A percentile compares a stretch with the other conserved stretches of the same genome.
phyloP scores from a whole-genome alignment of 352 stramenopile genomes.

The Blastocystis sp. region DNA sequence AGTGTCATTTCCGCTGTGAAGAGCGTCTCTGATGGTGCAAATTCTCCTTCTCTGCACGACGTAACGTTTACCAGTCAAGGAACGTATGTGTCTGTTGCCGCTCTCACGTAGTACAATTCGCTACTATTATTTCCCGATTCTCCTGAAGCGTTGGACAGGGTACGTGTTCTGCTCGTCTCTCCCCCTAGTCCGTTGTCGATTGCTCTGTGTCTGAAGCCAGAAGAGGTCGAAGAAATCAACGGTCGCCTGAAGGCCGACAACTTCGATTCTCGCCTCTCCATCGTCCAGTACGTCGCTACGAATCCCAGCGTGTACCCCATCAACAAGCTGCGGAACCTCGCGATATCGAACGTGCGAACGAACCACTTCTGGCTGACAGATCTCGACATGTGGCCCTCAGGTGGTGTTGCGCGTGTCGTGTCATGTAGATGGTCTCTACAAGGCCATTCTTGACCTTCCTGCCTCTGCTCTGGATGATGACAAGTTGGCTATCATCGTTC shows the following conservation, averaged over 20 bases:
- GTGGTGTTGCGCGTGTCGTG: neutral
- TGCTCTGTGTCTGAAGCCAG: neutral
- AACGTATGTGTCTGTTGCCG: neutral
- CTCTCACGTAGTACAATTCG: neutral
- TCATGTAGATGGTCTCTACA: constrained; percentile 46
- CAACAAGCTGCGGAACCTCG: constrained; percentile 51
- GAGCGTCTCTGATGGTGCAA: neutral
- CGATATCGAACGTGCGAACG: constrained; percentile 33
- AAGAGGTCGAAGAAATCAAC: neutral
- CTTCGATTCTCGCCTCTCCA: neutral
- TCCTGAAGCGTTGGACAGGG: constrained; percentile 5
- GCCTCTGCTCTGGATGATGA: neutral
- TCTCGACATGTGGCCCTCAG: constrained; percentile 50
- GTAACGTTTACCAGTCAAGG: constrained; percentile 43
- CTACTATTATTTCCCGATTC: constrained; percentile 21
- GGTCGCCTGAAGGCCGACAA: neutral
- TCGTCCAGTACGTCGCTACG: neutral
- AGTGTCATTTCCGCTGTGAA: neutral
- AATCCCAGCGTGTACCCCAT: neutral
- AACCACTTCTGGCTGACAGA: constrained; percentile 59
- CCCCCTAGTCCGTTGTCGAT: constrained; percentile 1
- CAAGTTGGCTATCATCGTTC: constrained; percentile 41
- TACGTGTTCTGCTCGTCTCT: neutral
- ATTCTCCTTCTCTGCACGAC: neutral
- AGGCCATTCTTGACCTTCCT: constrained; percentile 19